Base-by-base conservation (phyloP, 371 early-diverging fungal species). In the Apophysomyces ossiformis region DNA sequence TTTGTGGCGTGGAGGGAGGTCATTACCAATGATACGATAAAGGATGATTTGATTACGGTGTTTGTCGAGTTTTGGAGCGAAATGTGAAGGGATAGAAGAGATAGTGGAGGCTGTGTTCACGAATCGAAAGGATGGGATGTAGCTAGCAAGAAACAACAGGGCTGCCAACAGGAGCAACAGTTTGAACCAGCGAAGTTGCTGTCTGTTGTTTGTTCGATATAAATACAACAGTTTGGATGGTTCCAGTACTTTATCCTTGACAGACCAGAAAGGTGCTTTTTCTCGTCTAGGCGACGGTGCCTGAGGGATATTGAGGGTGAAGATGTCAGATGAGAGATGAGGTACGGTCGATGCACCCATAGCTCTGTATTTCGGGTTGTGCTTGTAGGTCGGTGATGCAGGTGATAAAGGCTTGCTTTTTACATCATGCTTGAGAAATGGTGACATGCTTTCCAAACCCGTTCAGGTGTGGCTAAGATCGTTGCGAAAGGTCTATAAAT, bases 11-110 rank as follows among this genome's bases (percentile, higher is more conserved):
- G 90, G 90, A 4, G 90, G 90, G 13, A 90, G 69, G 60, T 90
- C 90, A 63, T 90, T 90, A 54, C 90, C 90, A 58, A 90, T 79
- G 63, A 90, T 89, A 43, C 90, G 86, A 71, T 89, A 90, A 7
- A 90, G 70, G 1, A 87, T 73, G 45, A 86, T 75, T 44, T 85
- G 84, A 57, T 86, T 83, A 54, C 84, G 79, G 45, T 73, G 65
- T 45, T 64, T 18, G 38, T 62, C 57, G 38, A 60, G 36, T 64
- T 46, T 7, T 16, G 21, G 43, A 45, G 35, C 44, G 26, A 35
- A 47, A 26, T 57, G 50, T 54, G 18, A 18, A 37, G 15, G 65
- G 44, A 32, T 44, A 44, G 7, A 26, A 26, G 32, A 21, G 39
- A 15, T 39, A 41, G 6, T 15, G 18, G 37, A n/a, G 16, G 45